Base-by-base conservation (phyloP, 768 basidiomycete species). In the Mycena galopus region DNA sequence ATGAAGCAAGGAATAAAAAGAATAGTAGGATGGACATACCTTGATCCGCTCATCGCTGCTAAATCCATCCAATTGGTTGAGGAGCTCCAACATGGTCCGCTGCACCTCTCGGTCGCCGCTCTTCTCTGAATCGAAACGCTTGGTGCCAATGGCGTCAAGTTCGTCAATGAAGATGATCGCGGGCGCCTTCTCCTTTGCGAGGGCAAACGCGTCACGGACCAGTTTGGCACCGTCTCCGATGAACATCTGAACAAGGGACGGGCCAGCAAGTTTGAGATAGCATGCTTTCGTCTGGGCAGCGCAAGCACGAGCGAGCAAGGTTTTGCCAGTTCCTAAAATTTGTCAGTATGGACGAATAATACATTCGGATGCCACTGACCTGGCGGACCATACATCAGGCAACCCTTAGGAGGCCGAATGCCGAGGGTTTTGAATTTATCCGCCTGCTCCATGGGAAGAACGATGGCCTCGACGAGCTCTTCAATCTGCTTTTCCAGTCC, bases 121-220 rank as follows among this genome's bases (percentile, higher is more conserved):
- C 89, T 99, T 99, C 83, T 99, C 97, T 21, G 95, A 96, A 79
- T 99, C 98, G 79, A 99, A 99, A 10, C 98, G 94, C 81, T 98
- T 98, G 14, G 97, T 99, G 50, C 97, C 97, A 76, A 99, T 97
- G n/a, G 97, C 97, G 81, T 99, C 97, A 79, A 99, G 82, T 79
- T 99, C 97, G 78, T 99, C 97, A 75, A 98, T 98, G 84, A 98
- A 98, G 82, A 99, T 98, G 81, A 98, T 98, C n/a, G 96, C 94
- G 8, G 97, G 97, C 2, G 96, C 95, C 79, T 99, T 98, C 87
- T 98, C 95, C 83, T 98, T 99, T 21, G 98, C 98, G 56, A 99
- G 88, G 56, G 97, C 96, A 80, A 99, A 99, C 4, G 97, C 97
- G 78, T 99, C 98, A 56, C 98, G 95, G 25, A 99, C 98, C 61